Conservation (phyloP, 1,284 basidiomycete species). For the Xerocomus cyaneibrunnescens region DNA sequence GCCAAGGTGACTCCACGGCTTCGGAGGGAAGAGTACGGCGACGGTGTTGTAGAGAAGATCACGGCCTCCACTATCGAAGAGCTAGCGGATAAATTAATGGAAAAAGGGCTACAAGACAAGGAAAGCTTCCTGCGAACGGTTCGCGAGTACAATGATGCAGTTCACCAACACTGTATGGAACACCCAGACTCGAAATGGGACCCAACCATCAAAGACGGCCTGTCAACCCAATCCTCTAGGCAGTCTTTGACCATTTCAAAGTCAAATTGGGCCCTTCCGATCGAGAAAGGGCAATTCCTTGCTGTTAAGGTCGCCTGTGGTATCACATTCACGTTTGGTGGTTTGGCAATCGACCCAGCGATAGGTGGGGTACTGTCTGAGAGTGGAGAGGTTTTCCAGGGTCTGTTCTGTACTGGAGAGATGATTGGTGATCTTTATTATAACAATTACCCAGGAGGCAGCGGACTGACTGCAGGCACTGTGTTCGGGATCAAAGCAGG, state of each 20-base stretch:
- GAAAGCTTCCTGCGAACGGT: constrained; percentile 47
- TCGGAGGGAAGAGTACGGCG: constrained; percentile 62
- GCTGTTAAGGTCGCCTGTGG: constrained; percentile 68
- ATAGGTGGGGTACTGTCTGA: constrained; percentile 51
- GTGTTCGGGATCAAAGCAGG: constrained; percentile 68
- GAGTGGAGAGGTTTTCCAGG: constrained; percentile 44
- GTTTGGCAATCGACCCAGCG: constrained; percentile 55
- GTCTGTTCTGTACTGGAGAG: constrained; percentile 65
- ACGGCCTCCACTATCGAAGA: constrained; percentile 48
- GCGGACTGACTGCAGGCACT: constrained; percentile 63
- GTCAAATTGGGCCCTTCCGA: constrained; percentile 62
- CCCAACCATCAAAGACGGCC: constrained; percentile 60
- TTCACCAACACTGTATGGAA: constrained; percentile 39
- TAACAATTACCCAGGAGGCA: constrained; percentile 66
- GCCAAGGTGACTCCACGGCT: constrained; percentile 43
- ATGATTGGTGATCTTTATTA: constrained; percentile 65
- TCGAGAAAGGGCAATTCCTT: constrained; percentile 54
- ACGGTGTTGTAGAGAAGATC: constrained; percentile 56
- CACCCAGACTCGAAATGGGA: constrained; percentile 47
- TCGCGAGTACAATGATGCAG: constrained; percentile 50
- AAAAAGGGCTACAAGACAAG: constrained; percentile 47
- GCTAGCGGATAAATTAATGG: constrained; percentile 48
- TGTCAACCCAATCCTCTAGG: constrained; percentile 47
- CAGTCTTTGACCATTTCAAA: constrained; percentile 38
- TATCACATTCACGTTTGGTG: constrained; percentile 71